These are phyloP conservation scores for Xylaria telfairii DNA, from an alignment of 495 filamentous ascomycete genomes.

Conservation along the genomic window DNA sequence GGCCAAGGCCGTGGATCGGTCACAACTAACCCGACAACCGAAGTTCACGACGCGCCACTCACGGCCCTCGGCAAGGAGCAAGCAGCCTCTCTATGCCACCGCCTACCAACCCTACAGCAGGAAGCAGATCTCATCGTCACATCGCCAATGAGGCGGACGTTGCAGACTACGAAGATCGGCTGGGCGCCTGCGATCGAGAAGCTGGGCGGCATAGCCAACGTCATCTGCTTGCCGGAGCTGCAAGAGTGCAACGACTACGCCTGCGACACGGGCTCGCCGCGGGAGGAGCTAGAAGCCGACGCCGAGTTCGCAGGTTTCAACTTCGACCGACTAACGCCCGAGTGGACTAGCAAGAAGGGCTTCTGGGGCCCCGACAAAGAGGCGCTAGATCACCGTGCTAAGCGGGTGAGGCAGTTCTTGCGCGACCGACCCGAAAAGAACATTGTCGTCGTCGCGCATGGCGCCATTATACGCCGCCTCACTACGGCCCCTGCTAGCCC, in stretches of 20 bases:
- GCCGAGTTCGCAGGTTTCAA: conserved; percentile 34
- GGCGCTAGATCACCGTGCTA: conserved; percentile 27
- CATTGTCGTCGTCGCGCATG: conserved; percentile 64
- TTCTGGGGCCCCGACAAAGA: conserved; percentile 28
- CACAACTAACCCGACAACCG: not conserved
- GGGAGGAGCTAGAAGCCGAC: conserved; percentile 30
- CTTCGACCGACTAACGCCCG: conserved; percentile 29
- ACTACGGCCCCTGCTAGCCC: conserved; percentile 39
- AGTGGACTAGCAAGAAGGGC: conserved; percentile 34
- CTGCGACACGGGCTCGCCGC: conserved; percentile 45
- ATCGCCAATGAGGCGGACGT: conserved; percentile 31
- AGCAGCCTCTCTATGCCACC: conserved; percentile 27
- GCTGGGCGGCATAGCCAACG: conserved; percentile 27
- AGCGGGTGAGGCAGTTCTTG: conserved; percentile 38
- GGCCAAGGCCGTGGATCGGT: not conserved
- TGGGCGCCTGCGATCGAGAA: conserved; percentile 30
- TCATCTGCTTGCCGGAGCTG: conserved; percentile 29
- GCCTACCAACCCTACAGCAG: conserved; percentile 23
- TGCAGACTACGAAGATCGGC: conserved; percentile 32
- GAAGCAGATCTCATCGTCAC: conserved; percentile 29
- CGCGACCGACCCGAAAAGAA: conserved; percentile 58
- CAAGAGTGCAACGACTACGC: conserved; percentile 48
- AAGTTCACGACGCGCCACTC: conserved; percentile 34
- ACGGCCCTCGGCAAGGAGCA: conserved; percentile 33
- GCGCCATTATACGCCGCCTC: conserved; percentile 56